Evolutionary conservation across 495 filamentous ascomycete species (phyloP).

Genomic region (Acidiella bohemica): DNA sequence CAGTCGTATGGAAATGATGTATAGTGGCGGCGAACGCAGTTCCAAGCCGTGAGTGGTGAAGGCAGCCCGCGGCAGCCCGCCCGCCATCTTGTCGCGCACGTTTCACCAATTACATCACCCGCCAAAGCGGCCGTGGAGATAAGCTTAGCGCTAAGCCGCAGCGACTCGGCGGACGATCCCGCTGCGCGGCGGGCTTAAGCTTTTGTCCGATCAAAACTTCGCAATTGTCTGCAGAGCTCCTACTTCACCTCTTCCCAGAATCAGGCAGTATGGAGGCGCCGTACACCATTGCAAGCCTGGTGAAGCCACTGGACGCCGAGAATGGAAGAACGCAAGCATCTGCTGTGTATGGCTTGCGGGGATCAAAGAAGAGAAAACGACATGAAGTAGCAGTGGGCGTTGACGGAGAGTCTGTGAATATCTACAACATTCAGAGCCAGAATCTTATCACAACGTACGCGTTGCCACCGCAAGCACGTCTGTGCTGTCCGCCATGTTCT

Average conservation of each 20-base stretch:
- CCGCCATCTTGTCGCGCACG: too few species aligned
- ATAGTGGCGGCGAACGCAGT: too few species aligned
- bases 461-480: slow-evolving; percentile 63
- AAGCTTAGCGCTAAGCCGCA: neutral
- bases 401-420: slow-evolving; percentile 80
- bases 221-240: too few species aligned
- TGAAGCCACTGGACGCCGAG: slow-evolving; percentile 20
- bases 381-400: slow-evolving; percentile 72
- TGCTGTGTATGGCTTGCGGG: slow-evolving; percentile 51
- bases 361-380: slow-evolving; percentile 71
- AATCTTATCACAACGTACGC: slow-evolving; percentile 73
- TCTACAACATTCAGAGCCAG: slow-evolving; percentile 80
- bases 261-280: slow-evolving; percentile 21
- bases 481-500: slow-evolving; percentile 67
- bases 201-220: too few species aligned
- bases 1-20: too few species aligned
- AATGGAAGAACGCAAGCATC: slow-evolving; percentile 22
- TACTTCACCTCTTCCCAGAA: too few species aligned
- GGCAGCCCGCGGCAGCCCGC: too few species aligned
- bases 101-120: too few species aligned
- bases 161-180: too few species aligned
- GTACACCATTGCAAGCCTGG: slow-evolving; percentile 26
- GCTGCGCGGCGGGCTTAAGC: too few species aligned
- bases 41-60: too few species aligned
- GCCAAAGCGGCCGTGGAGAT: neutral